Percentiles rank a stretch among this genome's conserved stretches.
phyloP scores from a whole-genome alignment of 345 rosid genomes.

The Turnera subulata region DNA sequence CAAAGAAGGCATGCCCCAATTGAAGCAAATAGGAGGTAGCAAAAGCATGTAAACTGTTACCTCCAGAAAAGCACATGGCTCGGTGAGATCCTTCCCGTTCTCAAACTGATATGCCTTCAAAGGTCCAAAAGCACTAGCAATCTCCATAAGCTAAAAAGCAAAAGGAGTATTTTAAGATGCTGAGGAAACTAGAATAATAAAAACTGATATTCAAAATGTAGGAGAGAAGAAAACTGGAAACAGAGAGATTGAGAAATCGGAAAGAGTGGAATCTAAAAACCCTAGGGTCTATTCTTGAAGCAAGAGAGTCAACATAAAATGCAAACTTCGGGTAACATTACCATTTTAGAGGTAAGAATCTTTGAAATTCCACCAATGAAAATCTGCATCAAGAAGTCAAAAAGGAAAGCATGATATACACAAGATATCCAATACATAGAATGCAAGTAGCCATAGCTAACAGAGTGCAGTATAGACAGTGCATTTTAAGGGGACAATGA shows the following conservation, averaged over 20 bases:
- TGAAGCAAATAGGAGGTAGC: slow-evolving; percentile 10
- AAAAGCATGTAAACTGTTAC: slow-evolving; percentile 34
- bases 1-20: background rate
- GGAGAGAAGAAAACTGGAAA: background rate
- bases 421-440: background rate
- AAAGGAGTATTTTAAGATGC: slow-evolving; percentile 10
- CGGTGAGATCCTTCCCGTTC: slow-evolving; percentile 29
- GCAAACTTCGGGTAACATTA: slow-evolving; percentile 25
- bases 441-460: background rate
- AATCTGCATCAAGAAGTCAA: slow-evolving; percentile 49
- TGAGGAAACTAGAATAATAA: background rate
- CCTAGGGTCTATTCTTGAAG: slow-evolving; percentile 5
- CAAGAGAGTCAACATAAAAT: background rate
- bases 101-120: slow-evolving; percentile 68
- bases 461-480: too few relatives aligned
- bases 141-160: slow-evolving; percentile 69
- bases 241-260: background rate
- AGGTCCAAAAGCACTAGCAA: slow-evolving; percentile 80
- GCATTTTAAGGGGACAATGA: too few relatives aligned
- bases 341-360: slow-evolving; percentile 75
- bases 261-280: slow-evolving; percentile 1
- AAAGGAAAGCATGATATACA: background rate
- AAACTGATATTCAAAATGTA: background rate
- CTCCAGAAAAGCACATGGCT: slow-evolving; percentile 70
- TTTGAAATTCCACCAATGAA: slow-evolving; percentile 83